Evolutionary conservation across 2,329 filamentous ascomycete genomes (phyloP), one percentile per base, ranked within the genome.

Genomic region (Aspergillus bombycis): DNA sequence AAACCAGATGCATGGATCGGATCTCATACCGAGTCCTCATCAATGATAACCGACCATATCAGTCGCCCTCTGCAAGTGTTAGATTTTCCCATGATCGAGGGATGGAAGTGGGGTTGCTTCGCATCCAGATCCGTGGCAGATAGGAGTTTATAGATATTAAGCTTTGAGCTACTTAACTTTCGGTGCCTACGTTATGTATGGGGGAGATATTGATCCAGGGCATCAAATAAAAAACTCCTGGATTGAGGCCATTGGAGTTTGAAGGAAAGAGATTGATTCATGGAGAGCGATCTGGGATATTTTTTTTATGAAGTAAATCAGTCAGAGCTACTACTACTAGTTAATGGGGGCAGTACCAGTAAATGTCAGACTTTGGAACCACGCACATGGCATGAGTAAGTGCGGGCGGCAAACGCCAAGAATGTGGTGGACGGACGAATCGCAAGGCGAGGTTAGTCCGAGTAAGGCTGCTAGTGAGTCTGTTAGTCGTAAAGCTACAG

Each of bases 341-440:
- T 28, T 23, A 14, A 19, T n/a, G n/a, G 50, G 12, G 32, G 54
- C n/a, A n/a, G n/a, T 53, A 48, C 55, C 55, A 48, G 36, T 55
- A 19, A 53, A 30, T 8, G 26, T 30, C 60, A 32, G 28, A 14
- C 21, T 58, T 58, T 62, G 60, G 60, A 30, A 62, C 60, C n/a
- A 34, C 19, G 54, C 60, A 62, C 60, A 62, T 62, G 60, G 48
- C 34, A 2, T 2, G 14, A 38, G 34, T 11, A 6, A 6, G 45
- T 3, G 50, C 50, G 52, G 60, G 53, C 60, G 43, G 43, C 48
- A 48, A 54, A 48, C 54, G 55, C 46, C 43, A 45, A 54, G 46
- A 58, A 26, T 30, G 46, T 41, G 53, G 46, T 19, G 23, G 38
- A 46, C 16, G 36, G 26, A 12, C 55, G 21, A 60, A 55, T 32